phyloP scores from a whole-genome alignment of 2,329 filamentous ascomycete genomes.

The Tolypocladium sp. region DNA sequence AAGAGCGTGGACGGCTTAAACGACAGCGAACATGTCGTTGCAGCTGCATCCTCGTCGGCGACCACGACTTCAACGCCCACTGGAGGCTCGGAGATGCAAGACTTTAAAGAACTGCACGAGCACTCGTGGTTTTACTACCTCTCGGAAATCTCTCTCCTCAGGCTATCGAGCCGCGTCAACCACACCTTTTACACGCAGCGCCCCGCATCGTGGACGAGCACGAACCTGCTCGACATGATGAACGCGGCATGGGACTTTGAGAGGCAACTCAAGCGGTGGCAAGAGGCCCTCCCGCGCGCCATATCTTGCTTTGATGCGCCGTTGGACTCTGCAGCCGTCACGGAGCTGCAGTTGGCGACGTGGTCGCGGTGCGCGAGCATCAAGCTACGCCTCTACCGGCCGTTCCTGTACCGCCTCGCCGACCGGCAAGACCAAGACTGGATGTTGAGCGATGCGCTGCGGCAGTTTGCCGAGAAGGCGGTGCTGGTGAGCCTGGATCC shows the following conservation, averaged over 20 bases:
- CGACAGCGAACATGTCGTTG: background rate
- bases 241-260: background rate
- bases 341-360: background rate
- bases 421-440: too few relatives aligned
- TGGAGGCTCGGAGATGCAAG: background rate
- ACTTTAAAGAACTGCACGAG: constrained; percentile 2
- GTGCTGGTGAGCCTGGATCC: background rate
- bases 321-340: background rate
- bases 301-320: background rate
- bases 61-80: background rate
- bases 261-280: background rate
- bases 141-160: constrained; percentile 5
- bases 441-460: background rate
- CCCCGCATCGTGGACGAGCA: background rate
- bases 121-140: constrained; percentile 11
- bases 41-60: background rate
- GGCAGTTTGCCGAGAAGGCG: background rate
- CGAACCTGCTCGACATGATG: background rate
- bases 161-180: constrained; percentile 4
- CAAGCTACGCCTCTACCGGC: constrained; percentile 1
- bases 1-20: background rate
- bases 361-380: background rate
- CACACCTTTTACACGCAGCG: constrained; percentile 4
- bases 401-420: background rate
- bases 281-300: background rate